Conservation (phyloP, 306 rosid species). For the Ziziphus jujuba region DNA sequence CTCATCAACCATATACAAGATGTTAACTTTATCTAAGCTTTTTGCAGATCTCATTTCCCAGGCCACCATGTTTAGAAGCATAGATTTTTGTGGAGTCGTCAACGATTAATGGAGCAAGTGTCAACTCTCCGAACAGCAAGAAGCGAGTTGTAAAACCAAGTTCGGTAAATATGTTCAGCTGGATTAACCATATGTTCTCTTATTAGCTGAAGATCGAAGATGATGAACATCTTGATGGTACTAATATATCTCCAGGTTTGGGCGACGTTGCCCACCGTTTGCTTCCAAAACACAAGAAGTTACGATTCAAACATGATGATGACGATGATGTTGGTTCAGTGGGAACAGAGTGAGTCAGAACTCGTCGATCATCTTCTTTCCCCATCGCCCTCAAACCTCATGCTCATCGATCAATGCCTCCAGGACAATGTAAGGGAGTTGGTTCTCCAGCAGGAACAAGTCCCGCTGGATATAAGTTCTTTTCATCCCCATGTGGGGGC, state of each 20-base stretch:
- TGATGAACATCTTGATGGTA: no score
- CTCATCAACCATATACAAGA: no score
- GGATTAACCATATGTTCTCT: not conserved
- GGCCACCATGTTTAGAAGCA: not conserved
- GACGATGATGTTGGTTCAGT: not conserved
- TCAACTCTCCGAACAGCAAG: not conserved
- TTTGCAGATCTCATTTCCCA: no score
- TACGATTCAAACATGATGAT: no score
- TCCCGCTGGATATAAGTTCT: constrained; percentile 2
- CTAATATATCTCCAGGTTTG: no score
- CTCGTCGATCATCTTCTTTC: not conserved
- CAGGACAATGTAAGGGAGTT: constrained; percentile 19
- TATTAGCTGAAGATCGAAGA: constrained; percentile 13
- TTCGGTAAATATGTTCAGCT: not conserved
- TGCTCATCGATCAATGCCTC: not conserved
- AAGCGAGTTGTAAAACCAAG: not conserved
- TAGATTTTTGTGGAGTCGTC: constrained; percentile 14
- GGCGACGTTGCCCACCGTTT: no score
- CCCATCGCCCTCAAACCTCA: not conserved
- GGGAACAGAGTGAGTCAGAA: not conserved
- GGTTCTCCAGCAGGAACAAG: constrained; percentile 15
- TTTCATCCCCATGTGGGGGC: not conserved
- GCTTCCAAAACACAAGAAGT: no score
- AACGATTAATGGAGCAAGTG: constrained; percentile 5
- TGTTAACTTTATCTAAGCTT: no score